Evolutionary conservation across 352 stramenopile species (phyloP).

Genomic region (Pythium insidiosum): DNA sequence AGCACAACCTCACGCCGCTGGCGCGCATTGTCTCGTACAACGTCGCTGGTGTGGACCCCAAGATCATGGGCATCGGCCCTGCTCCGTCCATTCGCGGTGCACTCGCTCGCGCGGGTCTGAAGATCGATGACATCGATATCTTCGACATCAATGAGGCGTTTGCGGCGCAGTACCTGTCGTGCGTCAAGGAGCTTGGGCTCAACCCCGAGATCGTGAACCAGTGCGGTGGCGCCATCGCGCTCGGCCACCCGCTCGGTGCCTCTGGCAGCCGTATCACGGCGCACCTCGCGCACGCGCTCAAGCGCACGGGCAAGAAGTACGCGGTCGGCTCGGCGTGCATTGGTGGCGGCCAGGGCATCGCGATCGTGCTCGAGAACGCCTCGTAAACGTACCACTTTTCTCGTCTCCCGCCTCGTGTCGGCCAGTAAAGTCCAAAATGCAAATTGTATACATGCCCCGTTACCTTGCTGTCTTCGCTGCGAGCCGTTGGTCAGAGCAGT

Average conservation of each 20-base stretch:
- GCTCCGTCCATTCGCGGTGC: conserved; percentile 91
- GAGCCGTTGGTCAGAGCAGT: too few species aligned
- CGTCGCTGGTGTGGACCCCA: conserved; percentile 91
- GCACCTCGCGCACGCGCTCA: conserved; percentile 86
- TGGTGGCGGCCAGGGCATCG: conserved; percentile 97
- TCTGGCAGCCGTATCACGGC: conserved; percentile 90
- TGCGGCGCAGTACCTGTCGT: conserved; percentile 94
- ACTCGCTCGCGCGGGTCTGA: conserved; percentile 85
- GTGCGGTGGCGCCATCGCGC: conserved; percentile 93
- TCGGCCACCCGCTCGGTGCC: conserved; percentile 96
- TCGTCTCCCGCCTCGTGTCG: too few species aligned
- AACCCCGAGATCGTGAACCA: conserved; percentile 92
- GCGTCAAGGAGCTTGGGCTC: conserved; percentile 94
- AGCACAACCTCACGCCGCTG: conserved; percentile 91
- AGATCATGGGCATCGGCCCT: conserved; percentile 97
- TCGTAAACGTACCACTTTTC: conserved; percentile 22
- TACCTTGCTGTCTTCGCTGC: too few species aligned
- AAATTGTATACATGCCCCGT: too few species aligned
- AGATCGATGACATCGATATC: conserved; percentile 93
- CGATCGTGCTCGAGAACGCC: conserved; percentile 92
- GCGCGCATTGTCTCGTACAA: conserved; percentile 91
- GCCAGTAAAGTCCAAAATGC: too few species aligned
- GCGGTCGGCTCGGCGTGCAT: conserved; percentile 97
- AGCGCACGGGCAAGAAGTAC: conserved; percentile 87
- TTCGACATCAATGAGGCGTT: conserved; percentile 99